Evolutionary conservation across 129 eudicot genomes (phyloP), one percentile per base, ranked within the genome.

Genomic region (Centrapalus pauciflorus): DNA sequence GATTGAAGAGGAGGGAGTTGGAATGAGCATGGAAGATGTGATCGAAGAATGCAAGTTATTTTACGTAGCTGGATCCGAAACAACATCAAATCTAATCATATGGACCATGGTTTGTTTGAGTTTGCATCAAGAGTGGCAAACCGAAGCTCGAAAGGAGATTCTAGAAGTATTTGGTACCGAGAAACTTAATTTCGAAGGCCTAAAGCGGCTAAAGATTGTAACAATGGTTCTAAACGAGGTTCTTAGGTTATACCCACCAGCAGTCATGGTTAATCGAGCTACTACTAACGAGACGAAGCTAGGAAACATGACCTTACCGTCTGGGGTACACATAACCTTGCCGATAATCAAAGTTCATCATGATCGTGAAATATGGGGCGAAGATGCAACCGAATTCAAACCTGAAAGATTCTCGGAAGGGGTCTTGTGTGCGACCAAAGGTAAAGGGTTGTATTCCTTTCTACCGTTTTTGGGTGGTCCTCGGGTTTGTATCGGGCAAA

Each of bases 21-120:
- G 75, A 55, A 58, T 82, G 70, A 69, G 70, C 10, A 74, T 69
- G 5, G 82, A 72, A 51, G 85, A 80, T 10, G 79, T 80, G 40
- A 84, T 80, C 5, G 83, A 58, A 24, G 85, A 84, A 48, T 80
- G 83, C 77, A 84, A 84, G 29, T 50, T 80, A 14, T 83, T 83
- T 38, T 83, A 83, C 61, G 27, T 82, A 6, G 83, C 83, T 21
- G 86, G 83, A 30, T 76, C 74, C 2, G 86, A 82, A 59, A 85
- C 87, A 0, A 79, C 91, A 12, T 76, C 91, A 8, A 56, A 14
- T 38, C 9, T 81, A 69, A 84, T 81, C 7, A 55, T 69, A 4
- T 81, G 81, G 84, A 78, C 87, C 7, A 38, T 85, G 67, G 67
- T 85, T 54, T 73, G 76, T 46, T 55, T 85, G 30, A 69, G 81